phyloP scores from a whole-genome alignment of 352 stramenopile species.

The Globisporangium sylvaticum region DNA sequence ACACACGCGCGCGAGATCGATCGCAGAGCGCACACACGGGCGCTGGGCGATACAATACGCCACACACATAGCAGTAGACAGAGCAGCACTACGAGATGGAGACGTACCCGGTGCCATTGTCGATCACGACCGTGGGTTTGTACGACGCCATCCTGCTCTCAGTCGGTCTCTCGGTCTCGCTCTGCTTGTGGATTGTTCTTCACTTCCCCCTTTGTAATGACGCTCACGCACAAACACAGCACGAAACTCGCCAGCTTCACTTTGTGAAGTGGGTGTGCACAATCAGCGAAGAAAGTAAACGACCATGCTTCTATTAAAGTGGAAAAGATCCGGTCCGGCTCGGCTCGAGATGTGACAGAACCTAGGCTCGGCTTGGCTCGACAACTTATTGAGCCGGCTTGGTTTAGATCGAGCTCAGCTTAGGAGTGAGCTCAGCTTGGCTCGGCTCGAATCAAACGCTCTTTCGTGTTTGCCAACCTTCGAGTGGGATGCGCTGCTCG shows the following conservation, averaged over 20 bases:
- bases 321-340: constrained; percentile 6
- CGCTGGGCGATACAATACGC: not conserved
- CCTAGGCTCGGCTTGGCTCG: not conserved
- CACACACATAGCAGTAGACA: not conserved
- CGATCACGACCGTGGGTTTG: constrained; percentile 94
- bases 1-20: not conserved
- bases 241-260: constrained; percentile 9
- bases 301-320: not conserved
- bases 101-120: constrained; percentile 93
- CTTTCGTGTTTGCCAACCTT: not conserved
- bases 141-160: constrained; percentile 52
- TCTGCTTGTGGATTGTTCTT: not conserved
- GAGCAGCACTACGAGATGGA: not conserved
- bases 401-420: no score
- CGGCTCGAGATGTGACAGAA: not conserved
- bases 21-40: not conserved
- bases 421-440: no score
- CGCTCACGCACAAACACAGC: not conserved
- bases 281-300: not conserved
- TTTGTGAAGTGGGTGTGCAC: not conserved
- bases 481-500: not conserved
- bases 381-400: no score
- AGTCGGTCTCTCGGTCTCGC: not conserved
- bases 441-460: not conserved
- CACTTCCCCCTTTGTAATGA: constrained; percentile 6